Evolutionary conservation across 2,329 filamentous ascomycete genomes (phyloP).

Genomic region (Fusarium albidum): DNA sequence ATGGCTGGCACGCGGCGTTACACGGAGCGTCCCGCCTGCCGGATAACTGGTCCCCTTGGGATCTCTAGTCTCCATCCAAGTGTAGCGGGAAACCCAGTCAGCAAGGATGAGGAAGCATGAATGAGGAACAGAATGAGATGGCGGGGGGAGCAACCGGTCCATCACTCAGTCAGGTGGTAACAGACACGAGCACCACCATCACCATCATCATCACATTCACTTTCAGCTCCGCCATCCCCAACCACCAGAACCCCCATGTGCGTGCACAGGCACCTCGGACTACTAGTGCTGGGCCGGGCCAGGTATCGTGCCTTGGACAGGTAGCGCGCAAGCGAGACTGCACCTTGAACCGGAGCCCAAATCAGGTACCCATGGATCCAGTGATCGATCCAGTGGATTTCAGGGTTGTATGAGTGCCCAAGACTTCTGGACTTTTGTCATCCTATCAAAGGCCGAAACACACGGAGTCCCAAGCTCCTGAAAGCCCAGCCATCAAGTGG

Average conservation of each 20-base stretch:
- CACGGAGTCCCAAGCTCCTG: conserved; percentile 21
- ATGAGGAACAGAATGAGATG: conserved; percentile 25
- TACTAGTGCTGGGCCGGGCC: conserved; percentile 4
- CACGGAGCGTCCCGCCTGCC: conserved; percentile 34
- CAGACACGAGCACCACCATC: conserved; percentile 29
- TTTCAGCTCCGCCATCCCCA: conserved; percentile 16
- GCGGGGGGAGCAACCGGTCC: conserved; percentile 6
- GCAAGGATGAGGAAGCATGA: conserved; percentile 8
- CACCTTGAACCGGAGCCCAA: conserved; percentile 21
- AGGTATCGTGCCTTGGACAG: conserved; percentile 6
- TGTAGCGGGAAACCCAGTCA: conserved; percentile 20
- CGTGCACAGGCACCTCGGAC: conserved; percentile 12
- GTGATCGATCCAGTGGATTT: conserved; percentile 35
- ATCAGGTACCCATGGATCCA: conserved; percentile 32
- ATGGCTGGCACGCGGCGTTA: conserved; percentile 37
- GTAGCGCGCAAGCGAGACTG: conserved; percentile 24
- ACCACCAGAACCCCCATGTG: conserved; percentile 20
- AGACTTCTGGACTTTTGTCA: conserved; percentile 28
- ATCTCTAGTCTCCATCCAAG: conserved; percentile 10
- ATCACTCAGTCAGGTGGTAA: conserved; percentile 31
- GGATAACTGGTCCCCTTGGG: conserved; percentile 30
- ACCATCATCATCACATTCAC: conserved; percentile 30
- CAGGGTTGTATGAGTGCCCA: conserved; percentile 37
- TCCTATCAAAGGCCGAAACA: conserved; percentile 35
- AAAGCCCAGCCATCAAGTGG: conserved; percentile 10